Evolutionary conservation across 345 rosid species (phyloP).

Genomic region (Eucalyptus cladocalyx): DNA sequence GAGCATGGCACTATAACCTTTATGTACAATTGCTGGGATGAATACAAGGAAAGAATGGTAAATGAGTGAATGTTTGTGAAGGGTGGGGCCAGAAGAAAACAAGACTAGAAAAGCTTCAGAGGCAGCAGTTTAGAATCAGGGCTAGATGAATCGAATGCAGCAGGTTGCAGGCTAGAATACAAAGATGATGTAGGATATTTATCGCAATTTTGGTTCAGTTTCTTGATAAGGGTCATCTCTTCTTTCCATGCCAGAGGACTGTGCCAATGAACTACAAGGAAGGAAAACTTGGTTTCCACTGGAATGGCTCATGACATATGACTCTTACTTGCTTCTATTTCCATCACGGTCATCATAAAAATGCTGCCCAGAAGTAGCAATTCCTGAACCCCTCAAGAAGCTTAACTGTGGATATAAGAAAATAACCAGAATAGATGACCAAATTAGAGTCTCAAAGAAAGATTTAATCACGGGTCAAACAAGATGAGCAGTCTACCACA

Average conservation of each 20-base stretch:
- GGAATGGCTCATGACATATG: background rate
- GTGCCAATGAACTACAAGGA: background rate
- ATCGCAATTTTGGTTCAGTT: background rate
- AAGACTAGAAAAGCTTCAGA: background rate
- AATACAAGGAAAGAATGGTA: background rate
- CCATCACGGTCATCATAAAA: background rate
- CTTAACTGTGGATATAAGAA: background rate
- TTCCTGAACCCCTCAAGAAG: background rate
- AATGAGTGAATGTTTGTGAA: background rate
- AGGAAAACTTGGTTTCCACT: background rate
- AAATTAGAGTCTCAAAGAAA: background rate
- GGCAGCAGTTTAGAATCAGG: background rate
- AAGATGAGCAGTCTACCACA: background rate
- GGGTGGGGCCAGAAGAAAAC: background rate
- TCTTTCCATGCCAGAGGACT: background rate
- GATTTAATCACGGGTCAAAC: background rate
- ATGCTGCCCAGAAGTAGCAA: background rate
- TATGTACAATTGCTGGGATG: background rate
- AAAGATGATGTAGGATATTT: background rate
- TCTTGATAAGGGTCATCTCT: background rate
- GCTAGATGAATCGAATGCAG: background rate
- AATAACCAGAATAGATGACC: background rate
- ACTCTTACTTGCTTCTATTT: background rate
- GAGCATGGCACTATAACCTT: background rate
- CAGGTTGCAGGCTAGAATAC: background rate